phyloP scores from a whole-genome alignment of 2,329 filamentous ascomycete genomes.

The Fusarium sp. region DNA sequence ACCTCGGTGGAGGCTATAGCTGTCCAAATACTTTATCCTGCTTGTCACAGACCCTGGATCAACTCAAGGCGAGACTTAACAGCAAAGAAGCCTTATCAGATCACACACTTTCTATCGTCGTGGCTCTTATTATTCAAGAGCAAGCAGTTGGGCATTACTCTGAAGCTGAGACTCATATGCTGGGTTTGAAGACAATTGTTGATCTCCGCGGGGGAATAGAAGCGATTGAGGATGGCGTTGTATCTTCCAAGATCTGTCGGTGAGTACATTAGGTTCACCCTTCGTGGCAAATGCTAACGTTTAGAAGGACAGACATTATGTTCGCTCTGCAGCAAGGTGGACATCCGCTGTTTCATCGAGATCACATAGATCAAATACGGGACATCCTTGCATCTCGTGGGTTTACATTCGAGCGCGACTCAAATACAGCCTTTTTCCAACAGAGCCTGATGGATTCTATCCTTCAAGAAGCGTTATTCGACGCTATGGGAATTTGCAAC shows the following conservation, averaged over 20 bases:
- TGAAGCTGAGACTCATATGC: background rate
- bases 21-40: background rate
- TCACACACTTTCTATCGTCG: background rate
- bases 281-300: background rate
- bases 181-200: background rate
- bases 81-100: background rate
- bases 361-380: background rate
- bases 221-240: background rate
- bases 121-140: constrained; percentile 11
- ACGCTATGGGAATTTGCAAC: background rate
- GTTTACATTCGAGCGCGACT: background rate
- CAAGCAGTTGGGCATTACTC: background rate
- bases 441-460: accelerated
- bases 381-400: accelerated
- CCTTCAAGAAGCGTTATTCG: background rate
- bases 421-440: accelerated
- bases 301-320: constrained; percentile 1
- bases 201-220: constrained; percentile 6
- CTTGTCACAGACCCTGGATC: constrained; percentile 2
- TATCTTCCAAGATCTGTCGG: background rate
- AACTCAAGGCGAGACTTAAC: background rate
- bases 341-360: background rate
- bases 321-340: constrained; percentile 2
- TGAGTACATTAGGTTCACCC: background rate
- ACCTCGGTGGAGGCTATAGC: background rate